A percentile compares a stretch with the other conserved stretches of the same genome.
Evolutionary conservation across 306 rosid genomes (phyloP).

Genomic region (Vachellia collinsii): DNA sequence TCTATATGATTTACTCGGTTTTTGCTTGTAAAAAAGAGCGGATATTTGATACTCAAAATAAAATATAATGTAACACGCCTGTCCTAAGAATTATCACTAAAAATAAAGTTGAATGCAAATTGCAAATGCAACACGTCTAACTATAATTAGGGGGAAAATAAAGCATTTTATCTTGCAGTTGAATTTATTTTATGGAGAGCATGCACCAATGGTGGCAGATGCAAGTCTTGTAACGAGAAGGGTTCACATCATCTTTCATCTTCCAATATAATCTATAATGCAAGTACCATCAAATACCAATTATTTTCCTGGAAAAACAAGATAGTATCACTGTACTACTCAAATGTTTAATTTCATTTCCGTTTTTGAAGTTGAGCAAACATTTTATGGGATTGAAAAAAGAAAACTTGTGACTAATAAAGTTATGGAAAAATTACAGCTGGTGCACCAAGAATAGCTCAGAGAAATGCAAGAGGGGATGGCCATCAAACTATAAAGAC

Average conservation of each 20-base stretch:
- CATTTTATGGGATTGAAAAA: too few relatives aligned
- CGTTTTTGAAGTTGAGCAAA: too few relatives aligned
- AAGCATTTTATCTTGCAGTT: background rate
- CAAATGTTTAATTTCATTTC: background rate
- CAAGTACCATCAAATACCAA: background rate
- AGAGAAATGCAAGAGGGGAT: background rate
- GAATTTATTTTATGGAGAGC: background rate
- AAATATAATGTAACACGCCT: background rate
- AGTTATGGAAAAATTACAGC: background rate
- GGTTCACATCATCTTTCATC: conserved; percentile 7
- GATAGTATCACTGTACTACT: background rate
- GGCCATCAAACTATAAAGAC: conserved; percentile 47
- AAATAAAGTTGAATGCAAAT: background rate
- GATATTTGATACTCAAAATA: too few relatives aligned
- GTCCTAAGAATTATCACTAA: background rate
- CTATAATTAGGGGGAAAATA: background rate
- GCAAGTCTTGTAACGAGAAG: too few relatives aligned
- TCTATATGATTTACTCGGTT: too few relatives aligned
- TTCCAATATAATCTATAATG: conserved; percentile 13
- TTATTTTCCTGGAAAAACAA: too few relatives aligned
- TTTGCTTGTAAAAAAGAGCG: too few relatives aligned
- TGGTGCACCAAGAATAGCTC: background rate
- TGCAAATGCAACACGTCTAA: background rate
- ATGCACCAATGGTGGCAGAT: background rate
- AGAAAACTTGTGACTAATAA: too few relatives aligned